phyloP scores from a whole-genome alignment of 371 early-diverging fungal genomes.

The Rhizopus stolonifer region DNA sequence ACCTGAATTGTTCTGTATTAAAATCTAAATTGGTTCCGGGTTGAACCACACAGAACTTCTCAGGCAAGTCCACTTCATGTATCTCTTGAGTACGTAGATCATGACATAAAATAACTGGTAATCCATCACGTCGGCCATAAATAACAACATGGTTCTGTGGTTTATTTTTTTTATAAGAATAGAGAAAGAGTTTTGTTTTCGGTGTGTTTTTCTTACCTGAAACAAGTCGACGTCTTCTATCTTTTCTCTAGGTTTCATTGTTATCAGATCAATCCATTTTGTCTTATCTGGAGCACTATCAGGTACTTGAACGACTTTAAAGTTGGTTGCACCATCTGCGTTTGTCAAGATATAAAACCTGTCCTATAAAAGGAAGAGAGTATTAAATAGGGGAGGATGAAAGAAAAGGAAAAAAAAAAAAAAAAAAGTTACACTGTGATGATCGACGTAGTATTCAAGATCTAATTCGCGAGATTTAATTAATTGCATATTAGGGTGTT shows the following conservation, averaged over 20 bases:
- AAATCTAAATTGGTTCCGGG: constrained; percentile 71
- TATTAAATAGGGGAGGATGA: too few species aligned
- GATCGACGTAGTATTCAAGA: constrained; percentile 81
- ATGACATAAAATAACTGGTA: constrained; percentile 59
- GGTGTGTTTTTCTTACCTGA: constrained; percentile 43
- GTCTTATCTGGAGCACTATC: constrained; percentile 34
- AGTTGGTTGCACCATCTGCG: constrained; percentile 58
- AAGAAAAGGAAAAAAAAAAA: too few species aligned
- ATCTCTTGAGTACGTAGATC: constrained; percentile 42
- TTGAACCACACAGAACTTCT: constrained; percentile 58
- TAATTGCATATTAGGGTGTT: constrained; percentile 37
- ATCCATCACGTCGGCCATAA: constrained; percentile 61
- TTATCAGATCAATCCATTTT: constrained; percentile 66
- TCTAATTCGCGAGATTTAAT: constrained; percentile 61
- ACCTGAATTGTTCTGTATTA: constrained; percentile 66
- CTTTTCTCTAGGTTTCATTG: constrained; percentile 59
- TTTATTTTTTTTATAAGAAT: too few species aligned
- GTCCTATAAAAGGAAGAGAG: too few species aligned
- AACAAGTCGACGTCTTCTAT: constrained; percentile 88
- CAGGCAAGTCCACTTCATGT: constrained; percentile 59
- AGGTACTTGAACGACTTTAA: constrained; percentile 59
- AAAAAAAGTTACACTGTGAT: constrained; percentile 74
- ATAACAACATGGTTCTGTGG: constrained; percentile 58
- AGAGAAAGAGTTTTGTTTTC: too few species aligned
- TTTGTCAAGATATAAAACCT: constrained; percentile 77